Evolutionary conservation across 2,329 filamentous ascomycete species (phyloP).

Genomic region (Lecanicillium sp.): DNA sequence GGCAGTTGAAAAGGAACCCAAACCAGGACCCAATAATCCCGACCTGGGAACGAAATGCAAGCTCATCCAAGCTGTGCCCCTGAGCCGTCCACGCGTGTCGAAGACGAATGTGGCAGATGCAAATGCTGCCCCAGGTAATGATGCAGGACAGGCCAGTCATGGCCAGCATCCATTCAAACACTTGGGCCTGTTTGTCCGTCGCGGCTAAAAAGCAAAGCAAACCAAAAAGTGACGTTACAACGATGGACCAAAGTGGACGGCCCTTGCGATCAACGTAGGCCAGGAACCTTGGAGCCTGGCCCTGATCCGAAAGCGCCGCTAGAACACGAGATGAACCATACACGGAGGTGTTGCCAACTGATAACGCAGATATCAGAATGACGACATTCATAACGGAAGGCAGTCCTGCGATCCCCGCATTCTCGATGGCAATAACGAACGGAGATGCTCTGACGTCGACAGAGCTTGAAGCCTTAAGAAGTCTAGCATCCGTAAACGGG

Average conservation of each 20-base stretch:
- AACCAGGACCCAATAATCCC: conserved; percentile 75
- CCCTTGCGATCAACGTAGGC: conserved; percentile 78
- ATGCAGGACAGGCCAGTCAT: conserved; percentile 65
- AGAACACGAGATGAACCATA: conserved; percentile 88
- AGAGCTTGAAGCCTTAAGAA: conserved; percentile 47
- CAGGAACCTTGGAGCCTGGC: conserved; percentile 69
- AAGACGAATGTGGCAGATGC: conserved; percentile 84
- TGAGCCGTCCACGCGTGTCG: conserved; percentile 66
- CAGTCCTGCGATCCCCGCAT: conserved; percentile 72
- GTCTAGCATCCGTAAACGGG: conserved; percentile 57
- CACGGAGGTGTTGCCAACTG: conserved; percentile 84
- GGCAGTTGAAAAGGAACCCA: conserved; percentile 65
- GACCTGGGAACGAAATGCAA: conserved; percentile 74
- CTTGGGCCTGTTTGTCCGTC: conserved; percentile 46
- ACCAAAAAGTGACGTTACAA: conserved; percentile 58
- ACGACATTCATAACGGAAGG: conserved; percentile 92
- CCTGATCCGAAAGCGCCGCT: conserved; percentile 80
- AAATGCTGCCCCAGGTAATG: conserved; percentile 80
- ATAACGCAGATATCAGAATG: conserved; percentile 82
- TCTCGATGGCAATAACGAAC: conserved; percentile 86
- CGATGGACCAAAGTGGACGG: conserved; percentile 68
- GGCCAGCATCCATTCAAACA: conserved; percentile 74
- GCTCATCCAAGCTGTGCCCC: conserved; percentile 62
- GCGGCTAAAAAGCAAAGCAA: conserved; percentile 72
- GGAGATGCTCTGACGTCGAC: conserved; percentile 71